Evolutionary conservation across 1,284 basidiomycete species (phyloP).

Genomic region (Heliocybe sulcata): DNA sequence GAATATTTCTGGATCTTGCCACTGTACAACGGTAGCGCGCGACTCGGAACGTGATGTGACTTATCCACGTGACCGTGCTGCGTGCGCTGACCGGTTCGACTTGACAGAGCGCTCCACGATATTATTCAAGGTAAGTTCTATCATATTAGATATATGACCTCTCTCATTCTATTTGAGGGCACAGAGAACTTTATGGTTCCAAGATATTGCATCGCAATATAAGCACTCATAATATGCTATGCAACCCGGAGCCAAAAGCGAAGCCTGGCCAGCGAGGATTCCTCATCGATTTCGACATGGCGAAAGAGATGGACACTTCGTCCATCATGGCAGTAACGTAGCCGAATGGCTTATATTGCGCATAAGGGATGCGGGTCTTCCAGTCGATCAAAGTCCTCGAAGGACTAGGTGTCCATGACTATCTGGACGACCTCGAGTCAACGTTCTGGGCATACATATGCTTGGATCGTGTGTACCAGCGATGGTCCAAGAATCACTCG

Average conservation of each 20-base stretch:
- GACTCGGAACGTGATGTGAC: too few relatives aligned
- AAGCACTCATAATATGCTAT: background rate
- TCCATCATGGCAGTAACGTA: background rate
- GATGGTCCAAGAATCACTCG: background rate
- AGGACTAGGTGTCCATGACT: background rate
- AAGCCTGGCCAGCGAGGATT: background rate
- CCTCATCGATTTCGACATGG: background rate
- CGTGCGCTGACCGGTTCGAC: too few relatives aligned
- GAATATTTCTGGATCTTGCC: too few relatives aligned
- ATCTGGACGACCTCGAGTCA: constrained; percentile 1
- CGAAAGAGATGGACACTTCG: background rate
- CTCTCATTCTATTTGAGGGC: background rate
- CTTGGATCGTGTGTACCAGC: background rate
- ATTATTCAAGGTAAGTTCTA: background rate
- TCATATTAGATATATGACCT: background rate
- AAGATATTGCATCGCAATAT: background rate
- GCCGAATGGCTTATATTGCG: background rate
- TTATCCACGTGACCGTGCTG: too few relatives aligned
- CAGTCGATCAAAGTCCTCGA: background rate
- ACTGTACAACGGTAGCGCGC: too few relatives aligned
- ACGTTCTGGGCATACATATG: background rate
- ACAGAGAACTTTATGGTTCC: background rate
- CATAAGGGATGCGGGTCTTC: background rate
- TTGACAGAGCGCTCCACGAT: background rate
- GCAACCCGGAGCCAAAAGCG: background rate